Base-by-base conservation (phyloP, 257 asterid genomes). In the Scutellaria baicalensis region DNA sequence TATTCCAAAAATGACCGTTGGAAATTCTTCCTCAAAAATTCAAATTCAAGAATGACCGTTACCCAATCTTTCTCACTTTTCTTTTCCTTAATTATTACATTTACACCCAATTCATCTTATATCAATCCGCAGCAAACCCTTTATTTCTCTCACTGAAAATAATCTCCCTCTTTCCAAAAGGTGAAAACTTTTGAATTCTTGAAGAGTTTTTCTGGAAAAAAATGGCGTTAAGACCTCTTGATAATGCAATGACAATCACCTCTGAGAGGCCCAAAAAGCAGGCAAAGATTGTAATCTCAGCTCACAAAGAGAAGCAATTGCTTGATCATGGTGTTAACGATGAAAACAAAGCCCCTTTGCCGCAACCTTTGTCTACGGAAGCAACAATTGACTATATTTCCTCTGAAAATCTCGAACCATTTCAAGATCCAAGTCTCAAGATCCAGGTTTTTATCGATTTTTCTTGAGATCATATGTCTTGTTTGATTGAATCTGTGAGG, bases 171-270 rank as follows among this genome's bases (percentile, higher is more conserved):
- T 47, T 60, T 71, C 70, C 21, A 1, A 56, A 64, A 64, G 58
- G 38, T 35, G 17, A 10, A 50, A 47, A 14, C 58, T 63, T 64
- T 51, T 49, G 64, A 77, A 17, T 71, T 72, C 66, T 73, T 33
- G 64, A 77, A 70, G 62, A 33, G 31, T 18, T 63, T 52, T 73
- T 27, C 33, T 3, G 33, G 63, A 43, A 64, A 59, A 75, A 75
- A 84, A 91, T 94, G 99, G 97, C 99, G 3, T 64, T 91, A 83
- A 86, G 96, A 66, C 68, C 97, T 35, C 86, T 89, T 23, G 99
- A 91, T 33, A 89, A 94, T 47, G 89, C 91, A 14, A 64, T 94
- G 78, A 90, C 93, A 39, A 66, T 82, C 23, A 38, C 81, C 11
- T 49, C 82, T 3, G 99, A 85, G 54, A 79, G 97, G 68, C 97